Evolutionary conservation across 2,329 filamentous ascomycete genomes (phyloP).

Genomic region (Colletotrichum sp.): DNA sequence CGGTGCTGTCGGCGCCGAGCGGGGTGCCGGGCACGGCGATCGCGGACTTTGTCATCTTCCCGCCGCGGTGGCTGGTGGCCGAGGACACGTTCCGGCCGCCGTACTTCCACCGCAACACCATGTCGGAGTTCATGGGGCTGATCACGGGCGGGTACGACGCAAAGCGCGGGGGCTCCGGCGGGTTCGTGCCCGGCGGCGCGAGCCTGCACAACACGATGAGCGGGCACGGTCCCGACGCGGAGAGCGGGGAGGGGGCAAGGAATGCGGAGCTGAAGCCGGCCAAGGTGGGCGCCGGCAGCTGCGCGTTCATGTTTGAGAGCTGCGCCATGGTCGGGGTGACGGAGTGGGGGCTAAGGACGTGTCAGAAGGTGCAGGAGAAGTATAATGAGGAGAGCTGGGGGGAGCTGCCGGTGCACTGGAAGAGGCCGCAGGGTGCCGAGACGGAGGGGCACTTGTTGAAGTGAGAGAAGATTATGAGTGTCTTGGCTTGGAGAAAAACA

Average conservation of each 20-base stretch:
- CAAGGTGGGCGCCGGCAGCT: conserved; percentile 65
- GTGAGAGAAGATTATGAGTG: neutral
- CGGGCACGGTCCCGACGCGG: conserved; percentile 67
- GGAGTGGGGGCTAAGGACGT: conserved; percentile 70
- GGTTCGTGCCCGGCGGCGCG: conserved; percentile 65
- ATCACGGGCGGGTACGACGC: conserved; percentile 67
- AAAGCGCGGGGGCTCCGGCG: conserved; percentile 57
- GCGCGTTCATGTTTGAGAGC: conserved; percentile 74
- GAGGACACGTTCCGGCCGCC: conserved; percentile 75
- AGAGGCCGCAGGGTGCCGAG: conserved; percentile 39
- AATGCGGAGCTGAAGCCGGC: conserved; percentile 58
- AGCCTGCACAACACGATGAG: conserved; percentile 75
- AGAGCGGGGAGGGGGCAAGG: conserved; percentile 61
- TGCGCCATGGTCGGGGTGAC: conserved; percentile 75
- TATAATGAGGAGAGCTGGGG: conserved; percentile 87
- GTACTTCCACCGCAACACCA: conserved; percentile 75
- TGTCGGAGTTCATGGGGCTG: conserved; percentile 70
- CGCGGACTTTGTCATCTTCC: conserved; percentile 77
- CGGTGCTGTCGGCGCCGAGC: conserved; percentile 70
- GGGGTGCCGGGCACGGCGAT: conserved; percentile 66
- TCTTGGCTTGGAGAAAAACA: neutral
- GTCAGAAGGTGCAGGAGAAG: conserved; percentile 63
- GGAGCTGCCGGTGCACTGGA: conserved; percentile 68
- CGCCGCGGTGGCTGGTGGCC: conserved; percentile 72
- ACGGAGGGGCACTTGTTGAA: conserved; percentile 32